Percentiles rank a stretch among this genome's conserved stretches.
These are phyloP conservation scores for Pyrenophora graminea DNA, from an alignment of 2,329 filamentous ascomycete species.

Conservation along the genomic window DNA sequence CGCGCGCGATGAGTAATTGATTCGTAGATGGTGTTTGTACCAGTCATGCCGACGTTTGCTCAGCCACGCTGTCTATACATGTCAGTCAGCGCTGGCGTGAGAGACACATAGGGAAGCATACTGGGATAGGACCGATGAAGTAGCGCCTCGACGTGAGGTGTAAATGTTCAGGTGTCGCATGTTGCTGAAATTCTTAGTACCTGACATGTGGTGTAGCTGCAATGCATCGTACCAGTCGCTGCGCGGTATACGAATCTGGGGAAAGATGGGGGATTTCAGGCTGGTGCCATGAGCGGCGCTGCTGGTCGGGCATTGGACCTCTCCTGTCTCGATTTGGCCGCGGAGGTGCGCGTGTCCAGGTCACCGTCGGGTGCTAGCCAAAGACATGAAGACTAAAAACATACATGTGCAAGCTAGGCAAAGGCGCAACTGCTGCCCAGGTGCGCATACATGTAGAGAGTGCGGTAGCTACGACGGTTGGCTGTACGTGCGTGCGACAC, in stretches of 20 bases:
- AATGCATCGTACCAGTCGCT: constrained; percentile 53
- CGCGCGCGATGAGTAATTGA: constrained; percentile 50
- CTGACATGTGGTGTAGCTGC: not conserved
- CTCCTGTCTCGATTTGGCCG: constrained; percentile 19
- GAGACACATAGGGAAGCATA: constrained; percentile 24
- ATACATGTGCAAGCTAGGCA: constrained; percentile 18
- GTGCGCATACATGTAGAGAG: constrained; percentile 12
- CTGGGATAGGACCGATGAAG: constrained; percentile 68
- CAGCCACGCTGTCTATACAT: constrained; percentile 60
- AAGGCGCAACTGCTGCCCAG: constrained; percentile 9
- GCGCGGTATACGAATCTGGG: constrained; percentile 58
- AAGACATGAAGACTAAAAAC: constrained; percentile 18
- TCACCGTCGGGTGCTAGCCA: constrained; percentile 14
- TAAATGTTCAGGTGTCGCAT: constrained; percentile 65
- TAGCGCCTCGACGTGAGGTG: constrained; percentile 64
- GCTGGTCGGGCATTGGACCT: constrained; percentile 38
- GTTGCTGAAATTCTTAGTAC: constrained; percentile 51
- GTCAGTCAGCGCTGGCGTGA: constrained; percentile 17
- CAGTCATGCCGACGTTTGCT: constrained; percentile 66
- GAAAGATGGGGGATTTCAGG: constrained; percentile 45
- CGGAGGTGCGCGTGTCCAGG: constrained; percentile 19
- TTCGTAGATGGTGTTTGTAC: constrained; percentile 59
- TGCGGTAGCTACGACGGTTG: constrained; percentile 20
- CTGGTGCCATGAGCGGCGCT: constrained; percentile 41
- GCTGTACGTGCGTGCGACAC: constrained; percentile 15